phyloP scores from a whole-genome alignment of 768 basidiomycete genomes.

The Neoboletus brunneissimus region DNA sequence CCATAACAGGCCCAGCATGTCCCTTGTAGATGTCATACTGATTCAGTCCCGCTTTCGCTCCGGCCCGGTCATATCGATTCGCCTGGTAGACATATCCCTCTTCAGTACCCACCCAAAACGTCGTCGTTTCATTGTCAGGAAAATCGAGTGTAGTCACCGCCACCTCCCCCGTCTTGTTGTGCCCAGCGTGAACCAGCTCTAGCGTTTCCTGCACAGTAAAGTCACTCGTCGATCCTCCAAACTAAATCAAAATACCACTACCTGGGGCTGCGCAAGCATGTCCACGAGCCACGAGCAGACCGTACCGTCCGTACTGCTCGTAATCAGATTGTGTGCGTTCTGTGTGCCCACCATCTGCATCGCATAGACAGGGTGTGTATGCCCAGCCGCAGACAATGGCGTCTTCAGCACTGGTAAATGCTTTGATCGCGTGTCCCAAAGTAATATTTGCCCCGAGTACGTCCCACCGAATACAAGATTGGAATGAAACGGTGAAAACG shows the following conservation, averaged over 20 bases:
- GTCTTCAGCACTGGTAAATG: slow-evolving; percentile 96
- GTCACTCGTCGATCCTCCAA: not conserved
- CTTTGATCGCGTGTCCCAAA: slow-evolving; percentile 98
- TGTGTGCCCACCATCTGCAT: slow-evolving; percentile 99
- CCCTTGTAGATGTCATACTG: slow-evolving; percentile 91
- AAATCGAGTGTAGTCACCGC: slow-evolving; percentile 93
- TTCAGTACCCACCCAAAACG: slow-evolving; percentile 97
- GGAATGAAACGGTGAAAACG: slow-evolving; percentile 97
- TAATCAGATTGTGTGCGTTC: slow-evolving; percentile 96
- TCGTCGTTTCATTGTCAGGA: slow-evolving; percentile 93
- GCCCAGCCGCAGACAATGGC: slow-evolving; percentile 91
- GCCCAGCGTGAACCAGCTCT: slow-evolving; percentile 82
- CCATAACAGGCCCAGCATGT: slow-evolving; percentile 91
- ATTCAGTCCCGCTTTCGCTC: slow-evolving; percentile 93
- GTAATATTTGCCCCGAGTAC: slow-evolving; percentile 97
- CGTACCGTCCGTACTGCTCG: slow-evolving; percentile 94
- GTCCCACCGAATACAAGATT: slow-evolving; percentile 97
- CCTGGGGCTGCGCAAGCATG: slow-evolving; percentile 98
- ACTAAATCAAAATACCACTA: slow-evolving; percentile 28
- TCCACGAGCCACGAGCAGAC: slow-evolving; percentile 98
- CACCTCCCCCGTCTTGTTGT: slow-evolving; percentile 96
- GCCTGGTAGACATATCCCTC: slow-evolving; percentile 97
- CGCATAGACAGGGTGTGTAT: slow-evolving; percentile 97
- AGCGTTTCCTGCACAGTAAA: slow-evolving; percentile 73
- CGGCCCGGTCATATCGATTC: slow-evolving; percentile 94